Percentiles rank a stretch among this genome's conserved stretches.
phyloP scores from a whole-genome alignment of 2,329 filamentous ascomycete species.

The Chaetomium olivaceum region DNA sequence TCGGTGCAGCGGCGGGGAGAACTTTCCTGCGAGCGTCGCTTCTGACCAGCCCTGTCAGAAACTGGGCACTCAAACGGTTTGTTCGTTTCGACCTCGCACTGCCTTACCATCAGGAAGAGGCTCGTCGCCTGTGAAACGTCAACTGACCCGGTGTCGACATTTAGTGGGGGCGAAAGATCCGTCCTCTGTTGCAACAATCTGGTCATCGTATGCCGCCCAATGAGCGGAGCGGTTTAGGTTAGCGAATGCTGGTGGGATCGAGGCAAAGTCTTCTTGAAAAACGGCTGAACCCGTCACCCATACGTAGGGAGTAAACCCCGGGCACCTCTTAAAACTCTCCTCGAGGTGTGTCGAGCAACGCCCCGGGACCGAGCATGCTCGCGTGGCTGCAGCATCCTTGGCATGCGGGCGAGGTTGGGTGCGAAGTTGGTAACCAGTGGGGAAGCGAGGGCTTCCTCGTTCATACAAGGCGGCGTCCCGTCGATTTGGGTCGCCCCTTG shows the following conservation, averaged over 20 bases:
- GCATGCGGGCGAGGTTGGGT: neutral
- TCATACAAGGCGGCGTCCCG: neutral
- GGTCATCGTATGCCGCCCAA: slow-evolving; percentile 17
- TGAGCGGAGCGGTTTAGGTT: neutral
- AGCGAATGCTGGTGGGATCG: neutral
- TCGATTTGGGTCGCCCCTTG: neutral
- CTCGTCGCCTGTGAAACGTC: neutral
- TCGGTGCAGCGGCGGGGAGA: slow-evolving; percentile 6
- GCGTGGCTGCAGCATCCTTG: neutral
- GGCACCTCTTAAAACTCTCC: neutral
- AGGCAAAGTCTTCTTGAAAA: neutral
- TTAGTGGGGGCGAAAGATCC: neutral
- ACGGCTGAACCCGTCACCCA: neutral
- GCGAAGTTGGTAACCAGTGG: neutral
- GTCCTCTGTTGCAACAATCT: neutral
- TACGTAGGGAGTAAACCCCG: neutral
- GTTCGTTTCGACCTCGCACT: neutral
- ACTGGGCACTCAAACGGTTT: neutral
- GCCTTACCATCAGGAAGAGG: neutral
- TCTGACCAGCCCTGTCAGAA: neutral
- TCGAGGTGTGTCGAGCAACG: neutral
- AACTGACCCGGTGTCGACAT: neutral
- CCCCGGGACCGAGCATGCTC: neutral
- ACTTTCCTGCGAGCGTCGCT: neutral
- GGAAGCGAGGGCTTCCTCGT: neutral